Evolutionary conservation across 2,329 filamentous ascomycete species (phyloP), one percentile per base, ranked within the genome.

Genomic region (Colletotrichum truncatum): DNA sequence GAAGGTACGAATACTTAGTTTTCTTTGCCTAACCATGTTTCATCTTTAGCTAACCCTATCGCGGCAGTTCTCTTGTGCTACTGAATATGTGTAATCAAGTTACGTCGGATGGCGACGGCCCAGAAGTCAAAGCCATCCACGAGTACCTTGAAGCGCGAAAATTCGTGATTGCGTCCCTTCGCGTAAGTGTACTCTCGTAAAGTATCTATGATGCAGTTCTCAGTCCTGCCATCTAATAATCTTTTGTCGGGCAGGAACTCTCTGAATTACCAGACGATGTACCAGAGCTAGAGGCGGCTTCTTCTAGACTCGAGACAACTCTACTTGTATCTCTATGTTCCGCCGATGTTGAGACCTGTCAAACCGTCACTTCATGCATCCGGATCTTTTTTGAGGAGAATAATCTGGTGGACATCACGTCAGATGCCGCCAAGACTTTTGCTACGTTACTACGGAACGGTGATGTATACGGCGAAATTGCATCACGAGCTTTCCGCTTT

Each of bases 311-410:
- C 4, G 89, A 92, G 75, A 89, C 87, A 0, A 80, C 87, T 1
- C 82, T 91, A 39, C 76, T 92, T 5, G 84, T 90, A 9, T 85
- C 87, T 1, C 80, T 91, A 7, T 91, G 89, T 71, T 91, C 89
- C 14, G 82, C 87, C 6, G 87, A 90, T 64, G 85, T 91, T 34
- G 87, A 90, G 48, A 87, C 84, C 7, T 91, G 89, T 70, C 88
- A 89, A 69, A 77, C 88, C 12, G 88, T 90, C 8, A 90, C 87
- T 1, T 84, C 83, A 12, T 89, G 87, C 70, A 87, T 91, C 56
- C 83, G 83, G 4, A 76, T 89, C 1, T 87, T 89, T 66, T 83
- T 89, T n/a, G 85, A 90, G 57, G 88, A 91, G 72, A 87, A 84
- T 67, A 78, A 80, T 12, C 79, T 87, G 39, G 80, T 89, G 16